These are phyloP conservation scores for Nicotiana benthamiana DNA, from an alignment of 257 asterid genomes.

Conservation along the genomic window DNA sequence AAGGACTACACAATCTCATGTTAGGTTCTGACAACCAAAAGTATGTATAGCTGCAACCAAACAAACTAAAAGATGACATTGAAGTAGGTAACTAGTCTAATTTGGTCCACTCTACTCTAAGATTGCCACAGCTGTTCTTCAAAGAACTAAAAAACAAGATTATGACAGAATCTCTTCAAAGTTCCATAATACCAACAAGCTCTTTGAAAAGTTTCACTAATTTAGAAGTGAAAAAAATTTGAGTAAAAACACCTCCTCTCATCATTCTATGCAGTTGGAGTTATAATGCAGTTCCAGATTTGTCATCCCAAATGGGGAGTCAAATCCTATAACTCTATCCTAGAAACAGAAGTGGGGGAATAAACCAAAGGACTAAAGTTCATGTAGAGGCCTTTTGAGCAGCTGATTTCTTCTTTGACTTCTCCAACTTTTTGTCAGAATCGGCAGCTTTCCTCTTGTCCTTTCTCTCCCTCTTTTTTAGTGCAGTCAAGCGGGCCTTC, in stretches of 20 bases:
- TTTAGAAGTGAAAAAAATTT: neutral
- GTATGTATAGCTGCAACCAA: neutral
- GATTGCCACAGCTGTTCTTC: neutral
- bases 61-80: neutral
- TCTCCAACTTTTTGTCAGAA: constrained; percentile 48
- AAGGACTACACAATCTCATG: neutral
- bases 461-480: constrained; percentile 94
- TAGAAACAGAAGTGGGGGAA: neutral
- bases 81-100: neutral
- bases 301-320: neutral
- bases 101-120: neutral
- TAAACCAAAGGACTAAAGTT: neutral
- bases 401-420: constrained; percentile 36
- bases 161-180: neutral
- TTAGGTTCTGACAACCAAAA: neutral
- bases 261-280: neutral
- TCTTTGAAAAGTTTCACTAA: neutral
- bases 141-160: neutral
- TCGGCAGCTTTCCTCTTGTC: constrained; percentile 67
- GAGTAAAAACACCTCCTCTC: neutral
- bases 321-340: constrained; percentile 3
- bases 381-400: constrained; percentile 28
- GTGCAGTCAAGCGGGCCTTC: constrained; percentile 82
- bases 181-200: neutral
- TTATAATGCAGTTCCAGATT: constrained; percentile 3